These are phyloP conservation scores for Epicoccum nigrum DNA, from an alignment of 2,329 filamentous ascomycete genomes.

Conservation along the genomic window DNA sequence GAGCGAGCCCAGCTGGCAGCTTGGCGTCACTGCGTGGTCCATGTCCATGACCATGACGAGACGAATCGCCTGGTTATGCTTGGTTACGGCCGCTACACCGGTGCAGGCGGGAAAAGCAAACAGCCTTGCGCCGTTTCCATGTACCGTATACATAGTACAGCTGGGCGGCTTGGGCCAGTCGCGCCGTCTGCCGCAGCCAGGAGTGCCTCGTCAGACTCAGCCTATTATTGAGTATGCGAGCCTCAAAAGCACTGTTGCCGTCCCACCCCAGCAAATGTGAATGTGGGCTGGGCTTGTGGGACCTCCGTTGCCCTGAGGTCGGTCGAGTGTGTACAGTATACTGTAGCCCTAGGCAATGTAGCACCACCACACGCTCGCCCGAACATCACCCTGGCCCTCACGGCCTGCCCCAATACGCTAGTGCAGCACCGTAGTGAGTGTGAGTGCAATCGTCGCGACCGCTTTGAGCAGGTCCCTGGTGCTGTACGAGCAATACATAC, in stretches of 20 bases:
- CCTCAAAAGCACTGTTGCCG: constrained; percentile 9
- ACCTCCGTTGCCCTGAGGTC: background rate
- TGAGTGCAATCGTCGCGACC: constrained; percentile 18
- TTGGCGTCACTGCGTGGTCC: constrained; percentile 3
- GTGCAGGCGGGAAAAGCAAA: constrained; percentile 12
- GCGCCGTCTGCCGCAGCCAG: constrained; percentile 10
- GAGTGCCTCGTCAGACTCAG: background rate
- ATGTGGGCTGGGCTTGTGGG: constrained; percentile 9
- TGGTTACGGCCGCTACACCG: constrained; percentile 2
- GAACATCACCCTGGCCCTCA: constrained; percentile 6
- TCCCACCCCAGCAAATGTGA: constrained; percentile 3
- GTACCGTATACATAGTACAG: too few species aligned
- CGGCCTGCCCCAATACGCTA: constrained; percentile 20
- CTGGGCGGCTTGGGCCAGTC: constrained; percentile 6
- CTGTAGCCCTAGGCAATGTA: too few species aligned
- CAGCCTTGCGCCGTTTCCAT: constrained; percentile 15
- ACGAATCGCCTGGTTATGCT: background rate
- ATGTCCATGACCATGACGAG: background rate
- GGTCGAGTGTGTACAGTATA: constrained; percentile 9
- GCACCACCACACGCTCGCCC: constrained; percentile 3
- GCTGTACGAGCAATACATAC: constrained; percentile 15
- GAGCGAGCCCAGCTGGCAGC: background rate
- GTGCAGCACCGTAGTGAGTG: constrained; percentile 26
- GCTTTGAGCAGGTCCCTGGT: constrained; percentile 10
- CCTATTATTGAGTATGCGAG: constrained; percentile 4